Base-by-base conservation (phyloP, 2,329 filamentous ascomycete species). In the Zelopaecilomyces penicillatus region DNA sequence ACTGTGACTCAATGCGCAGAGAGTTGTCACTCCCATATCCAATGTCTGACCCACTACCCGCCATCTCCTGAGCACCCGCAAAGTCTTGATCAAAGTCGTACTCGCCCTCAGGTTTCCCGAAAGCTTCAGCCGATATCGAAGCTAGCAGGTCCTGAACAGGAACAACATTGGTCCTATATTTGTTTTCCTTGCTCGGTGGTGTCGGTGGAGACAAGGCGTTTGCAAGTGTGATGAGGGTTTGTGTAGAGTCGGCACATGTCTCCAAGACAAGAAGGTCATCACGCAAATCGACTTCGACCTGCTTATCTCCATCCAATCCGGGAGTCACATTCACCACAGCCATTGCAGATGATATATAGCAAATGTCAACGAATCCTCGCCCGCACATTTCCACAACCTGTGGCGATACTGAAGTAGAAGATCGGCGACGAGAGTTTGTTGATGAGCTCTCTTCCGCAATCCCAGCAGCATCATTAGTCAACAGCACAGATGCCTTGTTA, bases 201-300 rank as follows among this genome's bases (percentile, higher is more conserved):
- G 80, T 82, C 1, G 93, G 91, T 4, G 91, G 93, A 33, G 83
- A 81, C 4, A 98, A 72, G 1, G 85, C 89, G 56, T 85, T 87
- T 11, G 90, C 67, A 36, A 95, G 75, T 2, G 78, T 75, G 42
- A 95, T 83, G 10, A 98, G 73, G 0, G 93, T 98, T 61, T 96
- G 89, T 0, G 89, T 97, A 2, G 93, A 98, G 64, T 98, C 93
- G 30, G 93, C 93, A 57, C 94, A 98, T 1, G 90, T 94, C 64
- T 98, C 93, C 5, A 98, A 68, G 31, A 98, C 83, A 43, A 98
- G 73, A 1, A 98, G 73, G 52, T 95, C 85, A 57, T 95, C 90
- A 49, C 80, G 80, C 39, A 97, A 69, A 51, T 95, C 87, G 1
- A 96, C 74, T 53, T 93, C 83, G 10, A 96, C 65, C 35, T 80